Conservation (phyloP, 345 rosid genomes). For the Eucalyptus cloeziana region DNA sequence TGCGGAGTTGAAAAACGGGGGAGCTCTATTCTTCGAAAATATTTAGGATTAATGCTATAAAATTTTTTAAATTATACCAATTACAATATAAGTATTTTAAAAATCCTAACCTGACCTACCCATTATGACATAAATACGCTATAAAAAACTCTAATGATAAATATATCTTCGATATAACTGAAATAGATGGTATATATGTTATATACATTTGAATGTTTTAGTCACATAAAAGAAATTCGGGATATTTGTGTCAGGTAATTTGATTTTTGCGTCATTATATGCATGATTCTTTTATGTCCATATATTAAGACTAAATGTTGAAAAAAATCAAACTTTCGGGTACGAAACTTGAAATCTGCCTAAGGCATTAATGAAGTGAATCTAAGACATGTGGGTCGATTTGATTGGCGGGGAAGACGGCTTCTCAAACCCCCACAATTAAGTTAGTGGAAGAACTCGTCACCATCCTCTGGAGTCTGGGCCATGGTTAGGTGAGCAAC, state of each 20-base stretch:
- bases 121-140: too few relatives aligned
- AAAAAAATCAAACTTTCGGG: background rate
- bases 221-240: too few relatives aligned
- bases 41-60: background rate
- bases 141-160: too few relatives aligned
- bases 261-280: too few relatives aligned
- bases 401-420: background rate
- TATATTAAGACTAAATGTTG: background rate
- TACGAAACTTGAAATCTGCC: background rate
- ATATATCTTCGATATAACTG: accelerated
- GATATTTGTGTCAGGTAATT: too few relatives aligned
- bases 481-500: background rate
- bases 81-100: accelerated
- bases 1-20: background rate
- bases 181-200: too few relatives aligned
- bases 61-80: too few relatives aligned
- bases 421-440: background rate
- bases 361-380: background rate
- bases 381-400: background rate
- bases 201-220: too few relatives aligned
- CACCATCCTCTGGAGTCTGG: background rate
- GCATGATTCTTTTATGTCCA: too few relatives aligned
- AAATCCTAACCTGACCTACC: accelerated
- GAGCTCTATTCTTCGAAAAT: accelerated
- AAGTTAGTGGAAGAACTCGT: background rate